Base-by-base conservation (phyloP, 225 moss, liverwort and hornwort genomes). In the Pleurozium schreberi region DNA sequence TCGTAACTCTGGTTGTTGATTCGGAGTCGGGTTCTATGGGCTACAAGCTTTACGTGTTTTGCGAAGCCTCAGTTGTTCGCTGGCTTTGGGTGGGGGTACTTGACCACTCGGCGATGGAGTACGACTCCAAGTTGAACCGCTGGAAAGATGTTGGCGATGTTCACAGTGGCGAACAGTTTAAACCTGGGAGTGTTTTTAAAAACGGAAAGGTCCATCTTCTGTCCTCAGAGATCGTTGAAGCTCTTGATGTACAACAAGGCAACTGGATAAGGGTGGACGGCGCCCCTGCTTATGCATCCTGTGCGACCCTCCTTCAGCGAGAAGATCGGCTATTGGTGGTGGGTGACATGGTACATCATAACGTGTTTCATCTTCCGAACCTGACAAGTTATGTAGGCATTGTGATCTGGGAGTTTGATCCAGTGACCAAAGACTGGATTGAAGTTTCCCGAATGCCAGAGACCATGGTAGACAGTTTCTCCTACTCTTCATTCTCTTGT, bases 331-430 rank as follows among this genome's bases (percentile, higher is more conserved):
- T 94, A 82, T 84, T 94, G 88, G 91, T 94, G 60, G 94, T 94
- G 88, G 94, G 94, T 79, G 94, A 94, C 85, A 93, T 94, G 90
- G 89, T 94, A 22, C 92, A 94, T 81, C 93, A 92, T 85, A 94
- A 94, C 68, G 91, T 93, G 85, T 93, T 93, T 62, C 94, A 93
- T 64, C 90, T 92, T 75, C 93, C 94, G 36, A 88, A 87, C 81
- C 73, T 94, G 71, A 84, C 79, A 43, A 94, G 90, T 57, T 92
- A 93, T 52, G 93, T 93, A 18, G 93, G 94, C 74, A 58, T 94
- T 68, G 93, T 93, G 80, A 90, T 94, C 47, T 93, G 94, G 93
- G 94, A 94, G 79, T 89, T 89, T n/a, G 91, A 90, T 81, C 85
- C 90, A 64, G 79, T 40, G 36, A 67, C 50, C 31, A 87, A 88